Evolutionary conservation across 352 stramenopile species (phyloP), one percentile per base, ranked within the genome.

Genomic region (Phytophthora pisi): DNA sequence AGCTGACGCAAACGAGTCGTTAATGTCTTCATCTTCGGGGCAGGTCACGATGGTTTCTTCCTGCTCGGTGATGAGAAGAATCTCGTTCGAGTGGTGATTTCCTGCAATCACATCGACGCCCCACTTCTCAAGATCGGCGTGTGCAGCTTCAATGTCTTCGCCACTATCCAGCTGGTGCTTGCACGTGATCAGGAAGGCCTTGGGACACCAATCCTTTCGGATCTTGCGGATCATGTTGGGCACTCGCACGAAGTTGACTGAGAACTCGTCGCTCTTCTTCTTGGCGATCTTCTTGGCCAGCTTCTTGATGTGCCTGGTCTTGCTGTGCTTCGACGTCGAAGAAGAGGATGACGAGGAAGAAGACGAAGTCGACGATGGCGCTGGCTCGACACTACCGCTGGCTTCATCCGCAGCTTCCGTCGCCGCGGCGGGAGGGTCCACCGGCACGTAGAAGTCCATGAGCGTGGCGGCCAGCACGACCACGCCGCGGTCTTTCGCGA

Each of bases 171-270:
- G 65, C 24, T 88, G 68, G 59, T 92, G 81, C 62, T 93, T 95
- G 74, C 88, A 88, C 15, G 86, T 93, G 5, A 93, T 80, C 42
- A 95, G 51, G 45, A 92, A 95, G 7, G 86, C 84, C 56, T 90
- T 89, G 2, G 88, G 88, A 20, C 86, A 93, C 82, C 86, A 95
- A 23, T 93, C 69, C 53, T 87, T 88, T 57, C 84, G 88, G 42
- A 95, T 91, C 60, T 89, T 90, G 49, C 83, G 81, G 58, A 93
- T 91, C 4, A 93, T 70, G 55, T 93, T 93, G 20, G 88, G 88
- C 50, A 88, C 82, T 6, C 81, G 88, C 34, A 92, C 85, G 46
- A 95, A 92, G 57, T 90, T 92, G 47, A 95, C 70, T 46, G 86
- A 92, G 58, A 89, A 92, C 31, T 91, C 78, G 24, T 77, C 78